Evolutionary conservation across 1,284 basidiomycete species (phyloP), one percentile per base, ranked within the genome.

Genomic region (Irpex rosettiformis): DNA sequence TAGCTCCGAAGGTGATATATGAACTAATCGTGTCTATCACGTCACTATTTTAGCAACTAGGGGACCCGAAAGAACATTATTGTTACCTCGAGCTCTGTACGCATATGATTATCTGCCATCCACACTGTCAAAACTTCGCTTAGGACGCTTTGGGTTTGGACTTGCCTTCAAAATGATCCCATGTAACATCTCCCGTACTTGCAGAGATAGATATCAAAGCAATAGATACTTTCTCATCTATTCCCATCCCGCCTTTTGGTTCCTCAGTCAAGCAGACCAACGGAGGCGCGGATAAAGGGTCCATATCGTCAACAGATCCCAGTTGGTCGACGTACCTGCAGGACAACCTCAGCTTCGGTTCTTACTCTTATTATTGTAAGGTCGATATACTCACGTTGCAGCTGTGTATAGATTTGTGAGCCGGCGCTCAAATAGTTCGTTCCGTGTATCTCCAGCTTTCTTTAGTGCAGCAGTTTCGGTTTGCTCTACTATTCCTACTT

Each of bases 401-500:
- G 93, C 86, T 11, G 95, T 98, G 66, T 94, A 97, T 48, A 97
- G 73, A 62, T 89, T 83, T 0, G 89, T 91, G 2, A 98, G 71
- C 66, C 88, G 82, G 47, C 96, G 83, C 13, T 86, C 85, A 67
- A 99, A 99, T 0, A 92, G 87, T 0, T 84, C 80, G 67, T 89
- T 92, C 52, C 87, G 81, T 62, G 89, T 96, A 58, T 94, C 91
- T 58, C 94, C 83, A 2, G 82, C 86, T 71, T 96, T 97, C 76
- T 99, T 98, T 56, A 99, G 79, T 0, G 96, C 96, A 0, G 96
- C 93, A 0, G 96, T 98, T 74, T 99, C 96, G 2, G 82, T 85
- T 72, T 98, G 96, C n/a, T 88, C 83, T 1, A 97, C 88, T 10
- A 99, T 86, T 8, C 96, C 96, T 53, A 99, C 85, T 73, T 94